Conservation (phyloP, 2,329 filamentous ascomycete genomes). For the Aspergillus japonicus region DNA sequence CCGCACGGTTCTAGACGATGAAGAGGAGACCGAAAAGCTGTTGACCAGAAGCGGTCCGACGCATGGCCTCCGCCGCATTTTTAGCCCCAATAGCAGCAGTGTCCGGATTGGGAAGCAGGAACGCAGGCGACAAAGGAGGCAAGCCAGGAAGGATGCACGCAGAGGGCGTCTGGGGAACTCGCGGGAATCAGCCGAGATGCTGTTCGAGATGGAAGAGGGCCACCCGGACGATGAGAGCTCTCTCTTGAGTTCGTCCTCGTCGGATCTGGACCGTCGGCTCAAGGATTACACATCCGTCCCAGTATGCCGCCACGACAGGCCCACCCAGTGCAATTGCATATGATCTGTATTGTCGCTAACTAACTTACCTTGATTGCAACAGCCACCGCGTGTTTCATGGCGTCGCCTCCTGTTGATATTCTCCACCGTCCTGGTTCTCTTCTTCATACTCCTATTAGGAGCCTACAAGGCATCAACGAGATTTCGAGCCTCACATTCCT, state of each 20-base stretch:
- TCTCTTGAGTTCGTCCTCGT: constrained; percentile 32
- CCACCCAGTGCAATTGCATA: neutral
- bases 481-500: constrained; percentile 29
- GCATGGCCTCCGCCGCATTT: constrained; percentile 40
- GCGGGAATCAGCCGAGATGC: constrained; percentile 70
- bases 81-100: constrained; percentile 47
- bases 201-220: constrained; percentile 90
- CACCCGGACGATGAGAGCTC: constrained; percentile 42
- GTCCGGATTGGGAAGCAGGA: constrained; percentile 52
- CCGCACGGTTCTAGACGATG: constrained; percentile 68
- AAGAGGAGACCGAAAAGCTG: constrained; percentile 60
- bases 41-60: constrained; percentile 42
- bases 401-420: constrained; percentile 42
- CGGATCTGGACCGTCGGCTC: constrained; percentile 49
- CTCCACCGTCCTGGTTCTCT: constrained; percentile 51
- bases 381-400: constrained; percentile 28
- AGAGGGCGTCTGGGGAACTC: constrained; percentile 53
- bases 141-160: constrained; percentile 39
- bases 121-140: constrained; percentile 52
- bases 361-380: neutral
- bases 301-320: constrained; percentile 18
- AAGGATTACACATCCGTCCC: constrained; percentile 31
- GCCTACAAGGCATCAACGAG: constrained; percentile 56
- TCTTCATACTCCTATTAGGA: constrained; percentile 55
- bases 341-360: neutral